A percentile compares a stretch with the other conserved stretches of the same genome.
phyloP scores from a whole-genome alignment of 2,329 filamentous ascomycete species.

The Huntiella omanensis region DNA sequence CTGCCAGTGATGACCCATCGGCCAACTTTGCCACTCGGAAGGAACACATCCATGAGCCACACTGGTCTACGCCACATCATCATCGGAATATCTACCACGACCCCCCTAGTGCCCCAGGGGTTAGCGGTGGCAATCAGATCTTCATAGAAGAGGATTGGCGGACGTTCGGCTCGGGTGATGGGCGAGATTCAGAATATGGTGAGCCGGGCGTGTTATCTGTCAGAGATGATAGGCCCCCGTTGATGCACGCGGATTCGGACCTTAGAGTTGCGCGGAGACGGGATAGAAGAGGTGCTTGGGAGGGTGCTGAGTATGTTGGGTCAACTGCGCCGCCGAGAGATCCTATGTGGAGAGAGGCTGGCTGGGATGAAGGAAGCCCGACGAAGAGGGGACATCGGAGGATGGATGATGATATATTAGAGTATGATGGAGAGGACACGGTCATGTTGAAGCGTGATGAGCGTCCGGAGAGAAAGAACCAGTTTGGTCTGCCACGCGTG shows the following conservation, averaged over 20 bases:
- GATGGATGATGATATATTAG: no score
- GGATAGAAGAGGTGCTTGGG: not conserved
- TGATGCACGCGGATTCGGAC: not conserved
- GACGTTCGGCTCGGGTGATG: no score
- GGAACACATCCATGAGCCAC: no score
- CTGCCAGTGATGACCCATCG: no score
- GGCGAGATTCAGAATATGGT: not conserved
- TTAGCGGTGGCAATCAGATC: no score
- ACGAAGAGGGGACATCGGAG: not conserved
- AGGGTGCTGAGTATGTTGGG: not conserved
- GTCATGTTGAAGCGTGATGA: not conserved
- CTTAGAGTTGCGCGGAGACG: not conserved
- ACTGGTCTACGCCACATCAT: no score
- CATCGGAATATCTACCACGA: no score
- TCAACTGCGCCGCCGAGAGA: not conserved
- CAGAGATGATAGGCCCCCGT: not conserved
- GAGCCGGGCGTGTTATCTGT: not conserved
- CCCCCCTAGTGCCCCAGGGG: no score
- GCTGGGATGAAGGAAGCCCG: not conserved
- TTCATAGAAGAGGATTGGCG: no score
- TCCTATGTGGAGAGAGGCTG: not conserved
- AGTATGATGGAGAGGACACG: not conserved
- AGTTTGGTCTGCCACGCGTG: not conserved
- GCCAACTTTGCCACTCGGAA: no score
- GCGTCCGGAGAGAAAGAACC: not conserved